Evolutionary conservation across 345 rosid species (phyloP).

Genomic region (Syzygium oleosum): DNA sequence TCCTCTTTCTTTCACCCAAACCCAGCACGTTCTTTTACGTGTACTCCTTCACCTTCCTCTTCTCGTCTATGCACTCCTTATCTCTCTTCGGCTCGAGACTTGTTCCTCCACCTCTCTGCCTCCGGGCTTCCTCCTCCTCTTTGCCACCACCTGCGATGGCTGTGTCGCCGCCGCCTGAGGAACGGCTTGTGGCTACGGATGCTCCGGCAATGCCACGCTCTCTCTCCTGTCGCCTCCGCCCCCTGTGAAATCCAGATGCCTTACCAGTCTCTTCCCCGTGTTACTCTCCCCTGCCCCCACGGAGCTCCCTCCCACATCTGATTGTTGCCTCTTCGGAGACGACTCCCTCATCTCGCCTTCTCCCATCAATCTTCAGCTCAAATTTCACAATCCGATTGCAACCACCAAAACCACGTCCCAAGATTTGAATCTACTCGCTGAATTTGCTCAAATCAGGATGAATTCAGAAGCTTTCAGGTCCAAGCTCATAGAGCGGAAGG

Average conservation of each 20-base stretch:
- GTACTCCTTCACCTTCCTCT: too few relatives aligned
- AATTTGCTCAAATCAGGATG: constrained; percentile 1
- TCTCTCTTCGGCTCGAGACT: too few relatives aligned
- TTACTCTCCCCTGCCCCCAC: constrained; percentile 19
- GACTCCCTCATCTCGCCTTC: constrained; percentile 36
- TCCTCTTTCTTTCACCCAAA: too few relatives aligned
- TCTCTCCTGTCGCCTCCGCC: constrained; percentile 1
- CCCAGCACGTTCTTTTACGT: too few relatives aligned
- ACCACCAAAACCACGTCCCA: background rate
- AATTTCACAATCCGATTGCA: background rate
- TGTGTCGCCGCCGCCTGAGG: constrained; percentile 3
- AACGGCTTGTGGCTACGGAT: constrained; percentile 25
- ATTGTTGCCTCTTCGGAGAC: constrained; percentile 42
- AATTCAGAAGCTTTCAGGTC: background rate
- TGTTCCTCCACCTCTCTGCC: too few relatives aligned
- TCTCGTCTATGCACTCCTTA: too few relatives aligned
- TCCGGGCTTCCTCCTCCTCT: too few relatives aligned
- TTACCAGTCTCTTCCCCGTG: constrained; percentile 47
- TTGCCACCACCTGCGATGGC: background rate
- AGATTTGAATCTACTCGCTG: background rate
- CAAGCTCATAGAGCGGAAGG: background rate
- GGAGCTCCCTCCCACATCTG: constrained; percentile 17
- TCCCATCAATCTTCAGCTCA: constrained; percentile 35
- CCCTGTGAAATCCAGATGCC: constrained; percentile 68
- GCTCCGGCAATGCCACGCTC: constrained; percentile 38